phyloP scores from a whole-genome alignment of 306 rosid genomes.

The Rubus idaeus region DNA sequence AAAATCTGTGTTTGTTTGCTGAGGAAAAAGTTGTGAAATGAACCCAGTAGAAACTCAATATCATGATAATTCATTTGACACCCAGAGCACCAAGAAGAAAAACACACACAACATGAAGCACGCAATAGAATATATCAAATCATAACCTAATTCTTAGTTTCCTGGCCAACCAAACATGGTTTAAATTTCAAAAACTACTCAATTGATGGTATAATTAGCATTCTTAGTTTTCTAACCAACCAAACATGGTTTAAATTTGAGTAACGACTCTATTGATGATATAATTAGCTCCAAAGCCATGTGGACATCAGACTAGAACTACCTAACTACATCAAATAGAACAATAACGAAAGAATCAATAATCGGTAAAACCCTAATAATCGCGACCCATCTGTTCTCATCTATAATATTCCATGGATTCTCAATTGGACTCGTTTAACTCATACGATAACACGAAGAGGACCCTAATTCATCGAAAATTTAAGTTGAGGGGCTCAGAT shows the following conservation, averaged over 20 bases:
- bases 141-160: background rate
- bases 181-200: background rate
- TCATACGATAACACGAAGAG: background rate
- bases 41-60: no score
- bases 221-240: background rate
- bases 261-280: background rate
- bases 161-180: background rate
- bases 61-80: background rate
- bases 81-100: background rate
- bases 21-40: background rate
- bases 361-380: background rate
- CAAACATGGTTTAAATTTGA: background rate
- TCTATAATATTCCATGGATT: background rate
- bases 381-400: background rate
- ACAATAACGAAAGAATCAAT: background rate
- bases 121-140: background rate
- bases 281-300: background rate
- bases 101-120: background rate
- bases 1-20: background rate
- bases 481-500: background rate
- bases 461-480: slow-evolving; percentile 4
- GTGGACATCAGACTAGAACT: background rate
- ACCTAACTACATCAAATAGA: background rate
- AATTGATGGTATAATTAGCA: background rate
- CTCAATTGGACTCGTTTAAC: background rate